Conservation (phyloP, 164 flowering plant species). For the Piper longum region DNA sequence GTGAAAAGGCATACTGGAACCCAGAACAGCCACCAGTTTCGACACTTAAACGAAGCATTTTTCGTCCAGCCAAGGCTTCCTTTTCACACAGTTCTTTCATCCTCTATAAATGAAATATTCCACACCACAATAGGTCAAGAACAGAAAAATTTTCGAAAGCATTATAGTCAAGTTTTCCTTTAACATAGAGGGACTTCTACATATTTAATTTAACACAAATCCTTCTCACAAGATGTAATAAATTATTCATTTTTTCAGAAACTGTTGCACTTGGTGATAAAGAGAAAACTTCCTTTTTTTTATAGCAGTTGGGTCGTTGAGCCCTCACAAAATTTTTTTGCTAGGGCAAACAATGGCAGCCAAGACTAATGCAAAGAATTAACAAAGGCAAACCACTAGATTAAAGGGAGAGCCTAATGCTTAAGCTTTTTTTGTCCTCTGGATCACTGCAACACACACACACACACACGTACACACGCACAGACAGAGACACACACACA, state of each 20-base stretch:
- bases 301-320: not conserved
- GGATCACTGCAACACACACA: not conserved
- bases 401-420: no score
- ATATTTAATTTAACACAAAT: no score
- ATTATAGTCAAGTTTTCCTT: not conserved
- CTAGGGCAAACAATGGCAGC: not conserved
- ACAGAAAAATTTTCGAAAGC: not conserved
- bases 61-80: conserved; percentile 28
- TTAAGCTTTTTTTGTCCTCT: no score
- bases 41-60: conserved; percentile 78
- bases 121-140: not conserved
- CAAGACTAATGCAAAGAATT: not conserved
- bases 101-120: conserved; percentile 33
- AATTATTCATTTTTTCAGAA: not conserved
- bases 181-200: not conserved
- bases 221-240: not conserved
- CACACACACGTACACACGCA: not conserved
- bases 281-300: not conserved
- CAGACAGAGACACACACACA: no score
- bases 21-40: conserved; percentile 99
- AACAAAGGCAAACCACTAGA: not conserved
- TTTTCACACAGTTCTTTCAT: conserved; percentile 69
- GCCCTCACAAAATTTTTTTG: not conserved
- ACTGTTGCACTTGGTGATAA: not conserved
- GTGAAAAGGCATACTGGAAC: conserved; percentile 69